Evolutionary conservation across 441 rosid genomes (phyloP), one percentile per base, ranked within the genome.

Genomic region (Erodium texanum): DNA sequence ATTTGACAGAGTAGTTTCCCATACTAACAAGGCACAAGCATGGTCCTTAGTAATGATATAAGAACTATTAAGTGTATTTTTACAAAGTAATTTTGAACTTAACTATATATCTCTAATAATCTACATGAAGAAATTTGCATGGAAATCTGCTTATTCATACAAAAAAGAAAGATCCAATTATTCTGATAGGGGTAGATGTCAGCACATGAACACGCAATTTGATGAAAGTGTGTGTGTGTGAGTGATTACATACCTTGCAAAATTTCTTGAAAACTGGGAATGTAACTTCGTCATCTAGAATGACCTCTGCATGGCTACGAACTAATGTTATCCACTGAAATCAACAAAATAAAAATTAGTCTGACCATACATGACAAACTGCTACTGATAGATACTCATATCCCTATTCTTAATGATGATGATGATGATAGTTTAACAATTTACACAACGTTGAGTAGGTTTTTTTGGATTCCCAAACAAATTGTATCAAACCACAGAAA

Each of bases 311-410:
- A 71, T 92, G 98, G 69, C 85, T 84, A 71, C 98, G 86, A 68
- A 87, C 63, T 75, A 92, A 75, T 68, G 92, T 70, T 11, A 92
- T 81, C 98, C 98, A 92, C 99, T 92, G 84, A 76, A 75, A 69
- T 71, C 43, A 62, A 8, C 15, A 66, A 71, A 4, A 79, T 54
- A 68, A 68, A 75, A 38, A 50, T 70, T 62, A 65, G 54, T 68
- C 24, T 16, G 52, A 68, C 36, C 65, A 62, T 34, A 19, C 70
- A 72, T n/a, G 34, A 50, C 15, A 36, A 27, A 65, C 18, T 12
- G 22, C 15, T n/a, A 56, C 22, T 48, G 67, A 24, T 23, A 10
- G 34, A 56, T 66, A 48, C 14, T 7, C 50, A 62, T 61, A 29
- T 74, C 29, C 50, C 62, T 19, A 2, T 34, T 27, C 67, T n/a